Conservation (phyloP, 2,329 filamentous ascomycete genomes). For the Venturia aucupariae region DNA sequence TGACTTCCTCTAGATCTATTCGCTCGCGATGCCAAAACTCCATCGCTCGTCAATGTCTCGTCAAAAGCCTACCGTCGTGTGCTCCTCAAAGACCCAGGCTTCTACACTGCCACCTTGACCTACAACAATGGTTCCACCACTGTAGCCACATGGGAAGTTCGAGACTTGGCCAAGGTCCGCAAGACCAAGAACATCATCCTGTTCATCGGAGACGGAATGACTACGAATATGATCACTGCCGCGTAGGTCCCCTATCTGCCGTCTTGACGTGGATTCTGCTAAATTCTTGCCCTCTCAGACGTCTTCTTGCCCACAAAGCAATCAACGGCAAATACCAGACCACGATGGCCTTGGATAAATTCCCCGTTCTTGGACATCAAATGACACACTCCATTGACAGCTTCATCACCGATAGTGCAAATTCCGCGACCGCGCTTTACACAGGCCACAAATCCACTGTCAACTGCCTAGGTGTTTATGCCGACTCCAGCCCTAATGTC, state of each 20-base stretch:
- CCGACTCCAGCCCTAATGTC: conserved; percentile 60
- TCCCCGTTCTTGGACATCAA: conserved; percentile 77
- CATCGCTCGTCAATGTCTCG: conserved; percentile 69
- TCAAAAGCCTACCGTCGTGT: conserved; percentile 70
- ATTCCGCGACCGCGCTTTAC: conserved; percentile 74
- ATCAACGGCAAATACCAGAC: conserved; percentile 79
- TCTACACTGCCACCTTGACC: conserved; percentile 64
- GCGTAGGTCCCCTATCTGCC: neutral
- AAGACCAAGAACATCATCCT: conserved; percentile 79
- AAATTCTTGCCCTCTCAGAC: no score
- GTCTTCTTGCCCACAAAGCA: conserved; percentile 70
- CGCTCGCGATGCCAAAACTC: conserved; percentile 58
- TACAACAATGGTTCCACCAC: conserved; percentile 69
- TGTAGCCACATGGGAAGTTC: conserved; percentile 66
- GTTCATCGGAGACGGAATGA: conserved; percentile 66
- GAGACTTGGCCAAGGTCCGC: conserved; percentile 58
- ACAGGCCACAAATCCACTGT: conserved; percentile 76
- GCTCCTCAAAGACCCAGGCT: conserved; percentile 67
- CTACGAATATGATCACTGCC: conserved; percentile 63
- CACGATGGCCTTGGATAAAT: conserved; percentile 64
- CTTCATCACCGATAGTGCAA: conserved; percentile 81
- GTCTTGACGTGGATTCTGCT: conserved; percentile 47
- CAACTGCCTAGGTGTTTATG: conserved; percentile 74
- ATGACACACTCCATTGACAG: conserved; percentile 80
- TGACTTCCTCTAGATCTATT: conserved; percentile 50